Percentiles rank a stretch among this genome's conserved stretches.
Conservation (phyloP, 345 rosid species). For the Lumnitzera racemosa region DNA sequence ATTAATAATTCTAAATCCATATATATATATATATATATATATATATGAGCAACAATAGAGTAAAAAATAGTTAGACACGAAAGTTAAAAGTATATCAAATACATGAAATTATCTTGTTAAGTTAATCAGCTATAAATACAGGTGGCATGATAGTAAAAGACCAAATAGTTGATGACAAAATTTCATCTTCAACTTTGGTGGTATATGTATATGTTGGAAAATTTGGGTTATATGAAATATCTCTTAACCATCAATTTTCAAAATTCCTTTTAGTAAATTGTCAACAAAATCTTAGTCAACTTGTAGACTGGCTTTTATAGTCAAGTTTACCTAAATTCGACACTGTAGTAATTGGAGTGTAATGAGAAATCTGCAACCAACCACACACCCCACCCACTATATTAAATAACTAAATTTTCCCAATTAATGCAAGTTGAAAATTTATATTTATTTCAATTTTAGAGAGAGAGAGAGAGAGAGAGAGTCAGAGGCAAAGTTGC, state of each 20-base stretch:
- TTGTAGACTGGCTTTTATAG: background rate
- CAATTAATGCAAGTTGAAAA: background rate
- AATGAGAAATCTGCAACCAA: slow-evolving; percentile 14
- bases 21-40: no score
- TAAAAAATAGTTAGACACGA: no score
- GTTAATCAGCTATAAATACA: no score
- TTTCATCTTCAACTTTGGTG: background rate
- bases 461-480: background rate
- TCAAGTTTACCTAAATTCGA: slow-evolving; percentile 12
- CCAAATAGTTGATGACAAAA: background rate
- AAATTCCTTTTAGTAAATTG: background rate
- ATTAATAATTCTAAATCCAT: no score
- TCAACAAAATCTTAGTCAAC: slow-evolving; percentile 8
- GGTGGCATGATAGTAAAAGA: no score
- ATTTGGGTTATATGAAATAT: background rate
- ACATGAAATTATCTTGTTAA: no score
- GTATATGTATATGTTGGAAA: no score
- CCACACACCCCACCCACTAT: slow-evolving; percentile 14
- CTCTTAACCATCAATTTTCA: no score
- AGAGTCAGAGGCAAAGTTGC: slow-evolving; percentile 13
- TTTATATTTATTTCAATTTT: background rate
- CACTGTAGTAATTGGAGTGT: slow-evolving; percentile 7
- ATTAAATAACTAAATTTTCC: slow-evolving; percentile 5
- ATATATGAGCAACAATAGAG: no score
- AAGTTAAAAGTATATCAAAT: no score